A percentile compares a stretch with the other conserved stretches of the same genome.
phyloP scores from a whole-genome alignment of 2,329 filamentous ascomycete species.

The Teratosphaeria nubilosa region DNA sequence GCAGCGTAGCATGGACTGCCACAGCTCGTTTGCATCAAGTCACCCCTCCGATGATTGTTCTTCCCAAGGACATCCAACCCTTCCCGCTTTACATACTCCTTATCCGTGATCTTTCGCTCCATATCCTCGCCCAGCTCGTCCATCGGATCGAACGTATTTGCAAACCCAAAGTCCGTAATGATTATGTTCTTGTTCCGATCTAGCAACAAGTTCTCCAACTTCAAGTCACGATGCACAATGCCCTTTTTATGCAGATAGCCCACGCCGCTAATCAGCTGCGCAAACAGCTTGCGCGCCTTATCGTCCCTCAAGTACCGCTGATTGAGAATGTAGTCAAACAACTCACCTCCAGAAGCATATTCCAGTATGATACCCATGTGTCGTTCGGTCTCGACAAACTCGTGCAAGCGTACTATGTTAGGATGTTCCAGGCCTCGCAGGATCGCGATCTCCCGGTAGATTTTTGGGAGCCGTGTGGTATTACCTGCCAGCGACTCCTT shows the following conservation, averaged over 20 bases:
- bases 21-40: slow-evolving; percentile 98
- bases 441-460: slow-evolving; percentile 93
- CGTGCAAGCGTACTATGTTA: slow-evolving; percentile 92
- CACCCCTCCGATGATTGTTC: slow-evolving; percentile 60
- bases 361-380: slow-evolving; percentile 98
- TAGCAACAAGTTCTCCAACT: slow-evolving; percentile 87
- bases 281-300: slow-evolving; percentile 80
- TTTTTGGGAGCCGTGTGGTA: slow-evolving; percentile 83
- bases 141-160: slow-evolving; percentile 85
- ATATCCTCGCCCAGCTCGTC: slow-evolving; percentile 87
- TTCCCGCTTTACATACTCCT: slow-evolving; percentile 76
- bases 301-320: slow-evolving; percentile 94
- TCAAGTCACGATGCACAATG: slow-evolving; percentile 93
- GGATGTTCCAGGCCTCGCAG: slow-evolving; percentile 79
- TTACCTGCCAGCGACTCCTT: slow-evolving; percentile 83
- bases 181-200: slow-evolving; percentile 98
- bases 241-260: slow-evolving; percentile 98
- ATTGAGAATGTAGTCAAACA: slow-evolving; percentile 97
- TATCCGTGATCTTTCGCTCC: slow-evolving; percentile 75
- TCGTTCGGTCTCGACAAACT: slow-evolving; percentile 96
- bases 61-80: slow-evolving; percentile 71
- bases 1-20: slow-evolving; percentile 97
- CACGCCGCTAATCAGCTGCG: slow-evolving; percentile 90
- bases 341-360: slow-evolving; percentile 92
- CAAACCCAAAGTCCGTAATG: slow-evolving; percentile 98